These are phyloP conservation scores for Starmera dryadoides DNA, from an alignment of 805 yeast genomes.

Conservation along the genomic window DNA sequence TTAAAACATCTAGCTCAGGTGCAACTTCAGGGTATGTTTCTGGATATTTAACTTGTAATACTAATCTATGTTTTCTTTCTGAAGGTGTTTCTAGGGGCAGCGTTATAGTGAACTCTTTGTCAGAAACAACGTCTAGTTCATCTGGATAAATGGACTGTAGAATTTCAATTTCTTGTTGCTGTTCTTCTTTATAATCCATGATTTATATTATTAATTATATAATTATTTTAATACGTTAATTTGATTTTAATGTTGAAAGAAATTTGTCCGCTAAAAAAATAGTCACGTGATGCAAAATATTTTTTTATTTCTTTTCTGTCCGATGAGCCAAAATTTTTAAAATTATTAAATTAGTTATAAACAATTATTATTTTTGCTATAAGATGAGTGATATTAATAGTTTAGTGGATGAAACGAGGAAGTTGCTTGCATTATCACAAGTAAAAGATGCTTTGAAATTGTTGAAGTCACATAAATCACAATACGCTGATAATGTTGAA, in stretches of 20 bases:
- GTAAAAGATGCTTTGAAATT: constrained; percentile 26
- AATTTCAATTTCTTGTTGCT: constrained; percentile 83
- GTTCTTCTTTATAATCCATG: constrained; percentile 82
- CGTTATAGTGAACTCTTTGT: constrained; percentile 45
- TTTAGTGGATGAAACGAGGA: constrained; percentile 8
- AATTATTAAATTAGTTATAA: not conserved
- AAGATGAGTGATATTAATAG: constrained; percentile 1
- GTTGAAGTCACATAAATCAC: constrained; percentile 23
- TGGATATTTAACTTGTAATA: constrained; percentile 64
- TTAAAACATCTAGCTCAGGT: constrained; percentile 46
- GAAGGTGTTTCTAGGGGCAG: constrained; percentile 64
- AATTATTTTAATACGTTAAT: no score
- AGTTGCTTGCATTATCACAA: constrained; percentile 1
- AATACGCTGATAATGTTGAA: constrained; percentile 34
- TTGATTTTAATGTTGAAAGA: no score
- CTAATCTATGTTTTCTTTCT: constrained; percentile 47
- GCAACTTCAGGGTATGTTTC: constrained; percentile 74
- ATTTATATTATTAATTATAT: no score
- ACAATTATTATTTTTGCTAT: not conserved
- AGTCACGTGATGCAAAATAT: no score
- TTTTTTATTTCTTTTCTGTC: no score
- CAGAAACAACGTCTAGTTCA: constrained; percentile 42
- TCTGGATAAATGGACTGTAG: constrained; percentile 91
- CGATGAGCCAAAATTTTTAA: not conserved
- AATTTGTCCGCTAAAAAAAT: no score